phyloP scores from a whole-genome alignment of 2,329 filamentous ascomycete species.

The Podosphaera xanthii region DNA sequence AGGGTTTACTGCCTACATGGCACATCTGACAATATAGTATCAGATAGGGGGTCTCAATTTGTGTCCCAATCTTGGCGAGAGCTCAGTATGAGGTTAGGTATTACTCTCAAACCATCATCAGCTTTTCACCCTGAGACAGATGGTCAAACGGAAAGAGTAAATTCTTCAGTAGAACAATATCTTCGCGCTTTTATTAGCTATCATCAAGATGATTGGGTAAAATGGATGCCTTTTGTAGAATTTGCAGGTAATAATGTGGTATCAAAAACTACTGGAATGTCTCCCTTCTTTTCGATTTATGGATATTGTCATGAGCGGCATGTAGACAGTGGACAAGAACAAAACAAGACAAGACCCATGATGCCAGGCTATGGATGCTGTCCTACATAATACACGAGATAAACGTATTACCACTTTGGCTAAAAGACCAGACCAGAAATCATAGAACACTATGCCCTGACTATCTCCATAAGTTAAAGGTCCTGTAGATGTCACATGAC shows the following conservation, averaged over 20 bases:
- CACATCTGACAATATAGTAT: conserved; percentile 2
- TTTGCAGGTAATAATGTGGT: conserved; percentile 5
- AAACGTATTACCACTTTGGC: too few species aligned
- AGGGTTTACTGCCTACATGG: conserved; percentile 1
- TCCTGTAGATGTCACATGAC: too few species aligned
- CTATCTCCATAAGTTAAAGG: too few species aligned
- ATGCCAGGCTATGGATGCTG: too few species aligned
- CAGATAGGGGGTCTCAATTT: conserved; percentile 5
- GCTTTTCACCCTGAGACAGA: conserved; percentile 7
- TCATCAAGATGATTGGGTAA: conserved; percentile 5
- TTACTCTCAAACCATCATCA: conserved; percentile 1
- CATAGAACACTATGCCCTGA: too few species aligned
- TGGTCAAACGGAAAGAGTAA: background rate
- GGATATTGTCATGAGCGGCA: background rate
- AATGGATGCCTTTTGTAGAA: conserved; percentile 5
- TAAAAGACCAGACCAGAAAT: too few species aligned
- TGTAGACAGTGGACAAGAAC: too few species aligned
- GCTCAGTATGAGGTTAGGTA: background rate
- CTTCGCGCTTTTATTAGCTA: conserved; percentile 4
- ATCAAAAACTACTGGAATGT: conserved; percentile 3
- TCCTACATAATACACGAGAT: too few species aligned
- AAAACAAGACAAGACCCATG: too few species aligned
- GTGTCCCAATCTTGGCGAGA: background rate
- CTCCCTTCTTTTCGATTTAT: conserved; percentile 5
- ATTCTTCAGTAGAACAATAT: too few species aligned